phyloP scores from a whole-genome alignment of 768 basidiomycete species.

The Termitomyces sp. region DNA sequence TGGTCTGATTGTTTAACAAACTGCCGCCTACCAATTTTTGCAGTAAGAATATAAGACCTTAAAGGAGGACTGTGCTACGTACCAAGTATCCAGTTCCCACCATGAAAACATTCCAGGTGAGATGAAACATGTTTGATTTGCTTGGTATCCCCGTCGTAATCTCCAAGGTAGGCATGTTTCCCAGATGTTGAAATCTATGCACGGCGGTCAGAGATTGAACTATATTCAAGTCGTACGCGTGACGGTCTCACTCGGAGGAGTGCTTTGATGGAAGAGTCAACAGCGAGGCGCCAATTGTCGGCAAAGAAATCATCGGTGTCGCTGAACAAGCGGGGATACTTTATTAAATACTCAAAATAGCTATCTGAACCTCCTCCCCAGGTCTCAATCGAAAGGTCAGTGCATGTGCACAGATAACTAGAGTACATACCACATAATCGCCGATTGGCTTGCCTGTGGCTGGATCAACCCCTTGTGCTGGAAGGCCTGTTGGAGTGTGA shows the following conservation, averaged over 20 bases:
- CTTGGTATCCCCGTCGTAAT: conserved; percentile 37
- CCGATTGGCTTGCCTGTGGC: conserved; percentile 37
- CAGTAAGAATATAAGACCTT: conserved; percentile 43
- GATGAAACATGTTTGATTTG: conserved; percentile 59
- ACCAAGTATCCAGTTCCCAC: conserved; percentile 75
- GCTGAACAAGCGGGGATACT: conserved; percentile 69
- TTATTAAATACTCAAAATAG: conserved; percentile 76
- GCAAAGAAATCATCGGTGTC: conserved; percentile 49
- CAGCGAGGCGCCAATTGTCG: conserved; percentile 65
- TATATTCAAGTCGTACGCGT: background rate
- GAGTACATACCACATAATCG: conserved; percentile 41
- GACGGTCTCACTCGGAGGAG: conserved; percentile 44
- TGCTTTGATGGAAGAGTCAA: conserved; percentile 63
- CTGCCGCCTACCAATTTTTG: conserved; percentile 44
- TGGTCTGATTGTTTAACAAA: conserved; percentile 64
- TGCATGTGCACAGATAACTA: conserved; percentile 4
- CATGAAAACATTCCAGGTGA: conserved; percentile 70
- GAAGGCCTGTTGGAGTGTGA: conserved; percentile 31
- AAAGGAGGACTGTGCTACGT: conserved; percentile 29
- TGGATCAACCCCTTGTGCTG: conserved; percentile 51
- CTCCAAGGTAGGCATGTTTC: conserved; percentile 58
- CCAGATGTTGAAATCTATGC: conserved; percentile 62
- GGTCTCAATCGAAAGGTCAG: conserved; percentile 21
- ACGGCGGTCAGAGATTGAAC: background rate
- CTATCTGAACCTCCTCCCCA: conserved; percentile 75